These are phyloP conservation scores for Rhodotorula mucilaginosa DNA, from an alignment of 1,284 basidiomycete genomes.

Conservation along the genomic window DNA sequence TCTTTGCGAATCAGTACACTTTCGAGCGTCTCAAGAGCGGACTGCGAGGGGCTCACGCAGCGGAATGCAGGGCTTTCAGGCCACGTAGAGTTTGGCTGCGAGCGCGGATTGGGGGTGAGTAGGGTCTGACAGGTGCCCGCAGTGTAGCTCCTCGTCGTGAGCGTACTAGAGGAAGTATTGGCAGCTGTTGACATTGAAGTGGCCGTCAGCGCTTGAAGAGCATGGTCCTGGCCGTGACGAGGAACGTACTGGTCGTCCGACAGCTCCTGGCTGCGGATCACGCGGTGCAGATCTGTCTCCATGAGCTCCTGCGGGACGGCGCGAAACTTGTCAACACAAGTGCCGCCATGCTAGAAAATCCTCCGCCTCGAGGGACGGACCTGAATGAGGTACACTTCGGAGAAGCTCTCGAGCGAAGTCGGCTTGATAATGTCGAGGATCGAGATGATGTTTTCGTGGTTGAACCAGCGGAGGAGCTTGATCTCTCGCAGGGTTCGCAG, in stretches of 20 bases:
- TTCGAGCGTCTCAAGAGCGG: too few relatives aligned
- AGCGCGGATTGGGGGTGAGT: not conserved
- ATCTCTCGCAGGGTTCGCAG: conserved; percentile 80
- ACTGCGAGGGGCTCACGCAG: conserved; percentile 55
- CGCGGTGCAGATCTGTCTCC: conserved; percentile 75
- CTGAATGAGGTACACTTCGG: conserved; percentile 80
- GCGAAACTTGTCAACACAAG: not conserved
- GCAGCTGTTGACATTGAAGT: conserved; percentile 12
- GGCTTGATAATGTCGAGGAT: conserved; percentile 94
- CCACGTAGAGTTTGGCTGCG: conserved; percentile 68
- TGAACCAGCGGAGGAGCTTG: conserved; percentile 87
- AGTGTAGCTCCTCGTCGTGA: conserved; percentile 7
- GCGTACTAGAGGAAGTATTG: conserved; percentile 51
- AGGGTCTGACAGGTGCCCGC: not conserved
- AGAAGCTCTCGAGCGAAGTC: conserved; percentile 81
- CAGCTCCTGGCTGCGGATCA: conserved; percentile 78
- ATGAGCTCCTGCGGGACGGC: conserved; percentile 49
- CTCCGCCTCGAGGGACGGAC: conserved; percentile 36
- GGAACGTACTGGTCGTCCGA: conserved; percentile 73
- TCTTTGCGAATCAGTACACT: too few relatives aligned
- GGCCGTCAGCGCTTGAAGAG: not conserved
- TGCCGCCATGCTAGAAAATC: too few relatives aligned
- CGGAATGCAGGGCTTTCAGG: conserved; percentile 88
- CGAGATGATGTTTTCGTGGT: conserved; percentile 94
- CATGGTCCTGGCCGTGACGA: too few relatives aligned